Percentiles rank a stretch among this genome's conserved stretches.
Conservation (phyloP, 2,329 filamentous ascomycete genomes). For the Beauveria brongniartii region DNA sequence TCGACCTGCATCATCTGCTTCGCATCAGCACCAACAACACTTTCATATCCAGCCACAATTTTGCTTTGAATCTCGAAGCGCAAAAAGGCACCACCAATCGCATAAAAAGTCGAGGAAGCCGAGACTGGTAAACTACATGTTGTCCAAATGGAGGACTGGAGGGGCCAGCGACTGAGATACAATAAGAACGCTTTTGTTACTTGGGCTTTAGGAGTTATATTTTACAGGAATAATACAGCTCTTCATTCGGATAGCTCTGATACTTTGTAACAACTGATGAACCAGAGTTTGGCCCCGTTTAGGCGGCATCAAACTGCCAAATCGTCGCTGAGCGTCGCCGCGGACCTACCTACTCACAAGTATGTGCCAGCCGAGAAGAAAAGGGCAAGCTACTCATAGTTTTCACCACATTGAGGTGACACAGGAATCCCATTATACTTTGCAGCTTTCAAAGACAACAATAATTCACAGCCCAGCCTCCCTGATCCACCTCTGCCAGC, state of each 20-base stretch:
- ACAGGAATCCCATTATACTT: too few relatives aligned
- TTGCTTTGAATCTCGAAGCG: not conserved
- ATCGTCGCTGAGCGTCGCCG: not conserved
- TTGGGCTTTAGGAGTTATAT: not conserved
- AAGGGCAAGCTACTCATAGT: not conserved
- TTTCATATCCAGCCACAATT: constrained; percentile 1
- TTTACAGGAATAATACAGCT: not conserved
- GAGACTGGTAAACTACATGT: not conserved
- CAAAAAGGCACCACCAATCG: not conserved
- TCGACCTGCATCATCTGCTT: not conserved
- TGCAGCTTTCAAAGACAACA: not conserved
- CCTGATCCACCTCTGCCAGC: constrained; percentile 4
- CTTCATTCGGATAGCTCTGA: not conserved
- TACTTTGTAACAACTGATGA: too few relatives aligned
- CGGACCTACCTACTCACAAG: not conserved
- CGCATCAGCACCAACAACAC: not conserved
- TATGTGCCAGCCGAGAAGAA: not conserved
- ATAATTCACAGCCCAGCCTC: not conserved
- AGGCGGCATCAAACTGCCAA: not conserved
- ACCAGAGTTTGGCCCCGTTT: too few relatives aligned
- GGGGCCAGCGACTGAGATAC: not conserved
- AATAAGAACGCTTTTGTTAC: not conserved
- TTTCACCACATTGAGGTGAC: not conserved
- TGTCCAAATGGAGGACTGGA: constrained; percentile 8
- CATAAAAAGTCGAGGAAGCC: not conserved